These are phyloP conservation scores for Priceomyces medius DNA, from an alignment of 805 yeast species.

Conservation along the genomic window DNA sequence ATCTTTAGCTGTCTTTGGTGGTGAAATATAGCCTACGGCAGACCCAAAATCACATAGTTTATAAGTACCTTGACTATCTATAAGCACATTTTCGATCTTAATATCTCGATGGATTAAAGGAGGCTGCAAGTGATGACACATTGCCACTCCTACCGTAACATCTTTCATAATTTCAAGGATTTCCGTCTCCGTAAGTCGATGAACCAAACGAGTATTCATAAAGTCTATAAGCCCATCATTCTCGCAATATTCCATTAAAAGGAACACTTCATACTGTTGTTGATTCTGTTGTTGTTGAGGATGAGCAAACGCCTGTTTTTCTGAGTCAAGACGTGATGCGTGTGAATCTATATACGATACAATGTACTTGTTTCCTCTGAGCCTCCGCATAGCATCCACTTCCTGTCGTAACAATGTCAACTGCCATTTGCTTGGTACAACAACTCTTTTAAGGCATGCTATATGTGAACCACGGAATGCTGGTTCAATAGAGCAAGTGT, in stretches of 20 bases:
- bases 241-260: slow-evolving; percentile 78
- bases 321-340: slow-evolving; percentile 65
- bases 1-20: slow-evolving; percentile 63
- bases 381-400: slow-evolving; percentile 94
- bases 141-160: slow-evolving; percentile 69
- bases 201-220: slow-evolving; percentile 69
- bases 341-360: slow-evolving; percentile 94
- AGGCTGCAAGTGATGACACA: slow-evolving; percentile 71
- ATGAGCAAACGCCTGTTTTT: background rate
- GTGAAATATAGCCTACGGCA: slow-evolving; percentile 61
- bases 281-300: slow-evolving; percentile 9
- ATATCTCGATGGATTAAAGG: slow-evolving; percentile 78
- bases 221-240: slow-evolving; percentile 75
- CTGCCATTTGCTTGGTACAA: slow-evolving; percentile 86
- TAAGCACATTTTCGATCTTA: slow-evolving; percentile 76
- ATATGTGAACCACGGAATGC: slow-evolving; percentile 49
- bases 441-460: slow-evolving; percentile 92
- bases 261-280: slow-evolving; percentile 72
- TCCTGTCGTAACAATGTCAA: slow-evolving; percentile 85
- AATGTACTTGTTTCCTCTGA: slow-evolving; percentile 73
- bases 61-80: slow-evolving; percentile 56
- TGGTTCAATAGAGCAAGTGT: slow-evolving; percentile 65
- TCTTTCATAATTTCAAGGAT: slow-evolving; percentile 67
- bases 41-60: slow-evolving; percentile 85
- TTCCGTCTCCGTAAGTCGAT: slow-evolving; percentile 67